Base-by-base conservation (phyloP, 2,329 filamentous ascomycete species). In the Coniosporium tulheliwenetii region DNA sequence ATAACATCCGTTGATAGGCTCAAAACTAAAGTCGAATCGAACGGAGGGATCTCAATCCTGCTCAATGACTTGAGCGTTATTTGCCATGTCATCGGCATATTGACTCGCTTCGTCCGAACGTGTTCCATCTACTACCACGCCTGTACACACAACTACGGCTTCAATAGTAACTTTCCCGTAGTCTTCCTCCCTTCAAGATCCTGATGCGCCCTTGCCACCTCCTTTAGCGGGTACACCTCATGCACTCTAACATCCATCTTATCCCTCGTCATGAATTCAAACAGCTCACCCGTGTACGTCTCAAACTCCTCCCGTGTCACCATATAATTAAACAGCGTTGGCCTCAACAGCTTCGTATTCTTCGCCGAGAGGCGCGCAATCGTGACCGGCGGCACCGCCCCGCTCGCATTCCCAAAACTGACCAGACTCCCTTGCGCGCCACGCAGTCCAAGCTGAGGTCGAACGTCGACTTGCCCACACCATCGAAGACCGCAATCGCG, bases 131-230 rank as follows among this genome's bases (percentile, higher is more conserved):
- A 7, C 3, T 3, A 7, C 7, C 7, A 26, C 19, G 19, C 19
- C 19, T 7, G 10, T 5, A 12, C 19, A 14, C 36, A 19, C 7
- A 3, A n/a, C 30, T 51, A 79, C 37, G 76, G 71, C 62, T 78
- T 79, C 52, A 94, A 58, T 42, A 95, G 58, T 46, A 93, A 60
- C 66, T 94, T 94, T 13, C 87, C 87, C 9, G 77, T 84, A 2
- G 85, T 91, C 67, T 80, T 84, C 50, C 86, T 70, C 35, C 82
- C 73, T 61, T 93, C 82, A 36, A 95, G 69, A 58, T 94, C 85
- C 56, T 71, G 45, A 39, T 93, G 85, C 10, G 85, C 85, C 50
- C 73, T 66, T 31, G 69, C 75, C 30, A 81, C 75, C 36, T 94
- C 79, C 51, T 75, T 71, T 34, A 94, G 64, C 5, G 80, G 74